Percentiles rank a stretch among this genome's conserved stretches.
These are phyloP conservation scores for Phytophthora europaea DNA, from an alignment of 352 stramenopile genomes.

Conservation along the genomic window DNA sequence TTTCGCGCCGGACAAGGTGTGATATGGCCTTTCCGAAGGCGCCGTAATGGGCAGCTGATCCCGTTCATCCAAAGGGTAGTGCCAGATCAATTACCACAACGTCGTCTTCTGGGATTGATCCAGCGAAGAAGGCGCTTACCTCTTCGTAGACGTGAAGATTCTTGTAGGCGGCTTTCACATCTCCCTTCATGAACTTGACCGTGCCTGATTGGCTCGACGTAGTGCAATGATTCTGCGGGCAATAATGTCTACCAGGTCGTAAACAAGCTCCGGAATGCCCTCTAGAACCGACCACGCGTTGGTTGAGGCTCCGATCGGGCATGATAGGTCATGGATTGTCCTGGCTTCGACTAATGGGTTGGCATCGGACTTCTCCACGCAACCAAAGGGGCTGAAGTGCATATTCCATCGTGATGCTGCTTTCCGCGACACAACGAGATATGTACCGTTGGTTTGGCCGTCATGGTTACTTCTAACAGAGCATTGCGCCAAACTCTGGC, in stretches of 20 bases:
- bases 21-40: background rate
- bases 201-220: background rate
- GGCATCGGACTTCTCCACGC: background rate
- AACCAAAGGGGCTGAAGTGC: background rate
- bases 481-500: background rate
- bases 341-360: background rate
- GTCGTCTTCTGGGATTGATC: background rate
- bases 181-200: background rate
- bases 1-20: background rate
- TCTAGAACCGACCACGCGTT: background rate
- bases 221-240: background rate
- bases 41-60: background rate
- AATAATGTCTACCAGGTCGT: background rate
- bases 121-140: background rate
- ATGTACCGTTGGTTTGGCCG: background rate
- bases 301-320: background rate
- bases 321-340: background rate
- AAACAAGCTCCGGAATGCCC: background rate
- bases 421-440: background rate
- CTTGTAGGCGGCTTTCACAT: background rate
- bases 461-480: background rate
- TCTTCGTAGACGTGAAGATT: background rate
- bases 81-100: background rate
- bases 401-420: background rate
- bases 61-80: background rate